A percentile compares a stretch with the other conserved stretches of the same genome.
Conservation (phyloP, 768 basidiomycete genomes). For the Mycena sanguinolenta region DNA sequence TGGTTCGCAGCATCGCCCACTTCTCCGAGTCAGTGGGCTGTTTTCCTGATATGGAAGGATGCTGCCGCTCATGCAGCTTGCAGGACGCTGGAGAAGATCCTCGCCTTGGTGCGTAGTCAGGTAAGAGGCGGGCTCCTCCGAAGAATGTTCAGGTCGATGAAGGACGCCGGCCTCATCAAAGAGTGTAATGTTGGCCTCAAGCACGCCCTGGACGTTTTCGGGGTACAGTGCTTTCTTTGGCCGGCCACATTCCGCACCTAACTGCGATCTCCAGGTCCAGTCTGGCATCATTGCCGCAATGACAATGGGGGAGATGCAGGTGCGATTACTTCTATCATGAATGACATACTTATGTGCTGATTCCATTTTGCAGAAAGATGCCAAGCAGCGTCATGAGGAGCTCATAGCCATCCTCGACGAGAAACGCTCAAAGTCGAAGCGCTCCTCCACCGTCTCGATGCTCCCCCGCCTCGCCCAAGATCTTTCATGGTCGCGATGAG, state of each 20-base stretch:
- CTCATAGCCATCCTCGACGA: slow-evolving; percentile 33
- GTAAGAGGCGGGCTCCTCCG: slow-evolving; percentile 21
- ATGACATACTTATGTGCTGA: too few relatives aligned
- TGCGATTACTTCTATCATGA: not conserved
- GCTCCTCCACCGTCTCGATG: slow-evolving; percentile 6
- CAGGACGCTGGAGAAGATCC: slow-evolving; percentile 29
- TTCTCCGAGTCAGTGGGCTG: slow-evolving; percentile 20
- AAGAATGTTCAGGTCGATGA: slow-evolving; percentile 22
- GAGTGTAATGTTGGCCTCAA: slow-evolving; percentile 30
- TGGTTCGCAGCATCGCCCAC: slow-evolving; percentile 22
- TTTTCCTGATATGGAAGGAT: not conserved
- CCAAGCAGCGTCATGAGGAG: slow-evolving; percentile 27
- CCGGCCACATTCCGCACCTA: not conserved
- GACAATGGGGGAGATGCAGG: slow-evolving; percentile 33
- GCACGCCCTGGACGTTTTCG: slow-evolving; percentile 30
- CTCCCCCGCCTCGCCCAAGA: slow-evolving; percentile 29
- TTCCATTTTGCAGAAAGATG: slow-evolving; percentile 27
- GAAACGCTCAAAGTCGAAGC: slow-evolving; percentile 8
- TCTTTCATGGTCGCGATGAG: slow-evolving; percentile 28
- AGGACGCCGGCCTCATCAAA: slow-evolving; percentile 24
- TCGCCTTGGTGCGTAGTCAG: slow-evolving; percentile 18
- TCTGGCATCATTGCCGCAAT: slow-evolving; percentile 21
- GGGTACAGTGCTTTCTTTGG: not conserved
- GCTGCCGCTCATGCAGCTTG: not conserved
- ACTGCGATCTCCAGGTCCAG: slow-evolving; percentile 13